phyloP scores from a whole-genome alignment of 306 rosid genomes.

The Cicer yamashitae region DNA sequence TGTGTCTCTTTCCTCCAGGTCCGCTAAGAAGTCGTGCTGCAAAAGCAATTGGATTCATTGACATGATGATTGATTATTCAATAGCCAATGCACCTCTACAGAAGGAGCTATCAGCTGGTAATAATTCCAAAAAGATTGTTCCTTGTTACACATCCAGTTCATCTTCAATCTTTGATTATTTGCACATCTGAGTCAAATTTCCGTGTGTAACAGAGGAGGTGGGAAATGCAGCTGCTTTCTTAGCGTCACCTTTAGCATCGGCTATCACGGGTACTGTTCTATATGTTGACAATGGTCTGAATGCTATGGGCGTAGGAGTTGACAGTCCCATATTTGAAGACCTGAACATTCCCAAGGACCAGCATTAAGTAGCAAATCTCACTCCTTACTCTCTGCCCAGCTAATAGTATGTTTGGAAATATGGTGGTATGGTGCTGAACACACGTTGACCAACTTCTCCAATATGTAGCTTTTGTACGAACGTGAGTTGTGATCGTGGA shows the following conservation, averaged over 20 bases:
- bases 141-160: neutral
- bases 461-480: neutral
- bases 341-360: constrained; percentile 56
- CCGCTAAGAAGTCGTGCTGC: constrained; percentile 98
- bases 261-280: constrained; percentile 88
- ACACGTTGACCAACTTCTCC: neutral
- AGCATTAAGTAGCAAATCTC: constrained; percentile 39
- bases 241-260: constrained; percentile 91
- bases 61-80: constrained; percentile 96
- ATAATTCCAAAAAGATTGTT: constrained; percentile 25
- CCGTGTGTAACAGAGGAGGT: constrained; percentile 73
- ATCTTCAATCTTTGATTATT: constrained; percentile 17
- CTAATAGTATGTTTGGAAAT: neutral
- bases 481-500: neutral
- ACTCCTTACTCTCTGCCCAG: too few species aligned
- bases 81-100: constrained; percentile 84
- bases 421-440: neutral
- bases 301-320: constrained; percentile 91
- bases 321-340: constrained; percentile 65
- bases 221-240: constrained; percentile 87
- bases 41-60: constrained; percentile 95
- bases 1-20: constrained; percentile 54
- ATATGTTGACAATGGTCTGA: constrained; percentile 90
- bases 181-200: constrained; percentile 37
- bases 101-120: constrained; percentile 94